Evolutionary conservation across 345 rosid genomes (phyloP), one percentile per base, ranked within the genome.

Genomic region (Syzygium jambos): DNA sequence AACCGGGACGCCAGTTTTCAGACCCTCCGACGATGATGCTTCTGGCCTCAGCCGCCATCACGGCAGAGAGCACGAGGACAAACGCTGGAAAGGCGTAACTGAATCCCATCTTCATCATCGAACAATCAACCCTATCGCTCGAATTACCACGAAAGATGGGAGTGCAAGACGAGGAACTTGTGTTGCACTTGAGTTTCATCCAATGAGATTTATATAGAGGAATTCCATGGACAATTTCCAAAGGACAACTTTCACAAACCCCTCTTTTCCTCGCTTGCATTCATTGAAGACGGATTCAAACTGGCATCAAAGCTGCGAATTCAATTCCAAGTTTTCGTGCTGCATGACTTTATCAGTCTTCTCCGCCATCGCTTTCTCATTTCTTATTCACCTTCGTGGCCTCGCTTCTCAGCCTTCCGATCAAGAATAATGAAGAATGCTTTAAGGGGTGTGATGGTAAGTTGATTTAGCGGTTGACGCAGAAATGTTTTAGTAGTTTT

Each of bases 11-110:
- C 91, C 89, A 86, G 51, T 68, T 56, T 51, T 89, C 85, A 0
- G 88, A 82, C 22, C 88, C 91, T 46, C 91, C 88, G 9, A 88
- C 87, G 5, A 57, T 51, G 59, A 89, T 59, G 65, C 65, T 86
- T 52, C 51, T 86, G 85, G 91, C 87, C 85, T 89, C 86, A 53
- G 84, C 55, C 1, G 29, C 54, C 65, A 22, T 78, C 53, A 61
- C 38, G 22, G 84, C 46, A 41, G 90, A 23, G 85, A 86, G 78
- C 15, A 80, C 85, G 27, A 83, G 29, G 51, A 84, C 57, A 52
- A 86, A 73, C 6, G 80, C 46, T 73, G 10, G 25, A 41, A 73
- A 73, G 46, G 80, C 49, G 46, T 73, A 4, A 19, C 49, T 22
- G 25, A 73, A 17, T 73, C 46, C 80, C 80, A 73, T 34, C 49